Base-by-base conservation (phyloP, 352 stramenopile species). In the Lagenidium giganteum region DNA sequence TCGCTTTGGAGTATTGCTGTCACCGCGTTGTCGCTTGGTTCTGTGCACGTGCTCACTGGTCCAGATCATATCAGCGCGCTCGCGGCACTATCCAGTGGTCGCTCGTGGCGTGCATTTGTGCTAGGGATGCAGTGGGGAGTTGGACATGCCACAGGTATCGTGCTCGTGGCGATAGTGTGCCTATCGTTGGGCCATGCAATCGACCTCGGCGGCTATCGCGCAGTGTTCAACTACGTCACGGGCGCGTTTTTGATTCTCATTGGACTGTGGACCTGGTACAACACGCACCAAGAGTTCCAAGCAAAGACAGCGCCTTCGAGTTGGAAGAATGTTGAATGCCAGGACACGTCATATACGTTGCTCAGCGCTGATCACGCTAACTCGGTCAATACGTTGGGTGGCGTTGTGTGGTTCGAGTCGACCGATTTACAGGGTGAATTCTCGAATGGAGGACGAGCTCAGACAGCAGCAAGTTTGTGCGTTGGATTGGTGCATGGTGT, bases 11-110 rank as follows among this genome's bases (percentile, higher is more conserved):
- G 58, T 23, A 45, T 72, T 30, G 22, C 57, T n/a, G 23, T 34
- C 46, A 81, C 66, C 3, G 74, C 58, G 5, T 30, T 61, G 31
- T 70, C 58, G 12, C 54, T 87, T 8, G 70, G 74, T 26, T 36
- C 74, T 17, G 48, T 87, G 7, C 74, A 87, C 41, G 59, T 83
- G 17, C 41, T 84, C 43, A 81, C 70, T 27, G 70, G 72, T 79
- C 89, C 90, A 0, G 88, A 96, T 47, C 87, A 97, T 57, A 54
- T 97, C 1, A 82, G 75, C 16, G 87, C 87, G 13, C 48, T 96
- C 6, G 85, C 83, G 8, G 93, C 87, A 36, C 71, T 96, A 7
- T 85, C 71, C 13, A 88, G 69, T 25, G 78, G 72, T 1, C 68
- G 69, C 42, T 83, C 74, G 14, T 86, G 66, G 44, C 56, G 53